Evolutionary conservation across 176 grass and related monocot genomes (phyloP).

Genomic region (Olyra latifolia): DNA sequence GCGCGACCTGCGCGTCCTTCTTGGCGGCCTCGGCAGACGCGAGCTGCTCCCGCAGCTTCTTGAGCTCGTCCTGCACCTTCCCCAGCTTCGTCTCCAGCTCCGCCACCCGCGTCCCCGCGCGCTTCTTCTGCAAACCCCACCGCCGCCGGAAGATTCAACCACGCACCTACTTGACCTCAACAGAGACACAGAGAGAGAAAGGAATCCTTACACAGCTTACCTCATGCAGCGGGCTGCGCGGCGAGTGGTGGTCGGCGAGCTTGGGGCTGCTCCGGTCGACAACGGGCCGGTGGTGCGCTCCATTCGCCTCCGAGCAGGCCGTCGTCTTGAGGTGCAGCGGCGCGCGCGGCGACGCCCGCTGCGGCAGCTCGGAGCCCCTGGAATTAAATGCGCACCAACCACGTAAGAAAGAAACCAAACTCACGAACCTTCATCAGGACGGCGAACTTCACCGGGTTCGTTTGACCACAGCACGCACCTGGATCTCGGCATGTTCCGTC

Average conservation of each 20-base stretch:
- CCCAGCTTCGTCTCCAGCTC: conserved; percentile 84
- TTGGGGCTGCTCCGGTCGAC: conserved; percentile 73
- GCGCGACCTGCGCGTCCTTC: conserved; percentile 85
- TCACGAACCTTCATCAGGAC: neutral
- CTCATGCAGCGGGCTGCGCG: conserved; percentile 72
- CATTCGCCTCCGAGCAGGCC: conserved; percentile 64
- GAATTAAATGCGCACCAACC: neutral
- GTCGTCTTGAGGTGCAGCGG: conserved; percentile 86
- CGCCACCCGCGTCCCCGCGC: conserved; percentile 56
- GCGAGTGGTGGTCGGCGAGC: conserved; percentile 66
- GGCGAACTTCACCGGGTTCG: neutral
- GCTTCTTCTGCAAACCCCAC: conserved; percentile 52
- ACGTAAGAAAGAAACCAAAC: neutral
- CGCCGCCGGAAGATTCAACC: neutral
- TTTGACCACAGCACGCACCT: conserved; percentile 21
- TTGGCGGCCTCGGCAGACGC: conserved; percentile 80
- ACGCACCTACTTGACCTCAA: neutral
- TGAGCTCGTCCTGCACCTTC: conserved; percentile 84
- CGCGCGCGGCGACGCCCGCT: conserved; percentile 63
- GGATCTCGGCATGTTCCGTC: conserved; percentile 56
- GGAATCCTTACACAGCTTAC: neutral
- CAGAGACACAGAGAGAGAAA: rapidly evolving
- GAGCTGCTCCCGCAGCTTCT: conserved; percentile 91
- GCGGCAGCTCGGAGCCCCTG: conserved; percentile 79
- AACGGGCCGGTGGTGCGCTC: conserved; percentile 49